Evolutionary conservation across 2,329 filamentous ascomycete genomes (phyloP), one percentile per base, ranked within the genome.

Genomic region (Hypocreales sp.): DNA sequence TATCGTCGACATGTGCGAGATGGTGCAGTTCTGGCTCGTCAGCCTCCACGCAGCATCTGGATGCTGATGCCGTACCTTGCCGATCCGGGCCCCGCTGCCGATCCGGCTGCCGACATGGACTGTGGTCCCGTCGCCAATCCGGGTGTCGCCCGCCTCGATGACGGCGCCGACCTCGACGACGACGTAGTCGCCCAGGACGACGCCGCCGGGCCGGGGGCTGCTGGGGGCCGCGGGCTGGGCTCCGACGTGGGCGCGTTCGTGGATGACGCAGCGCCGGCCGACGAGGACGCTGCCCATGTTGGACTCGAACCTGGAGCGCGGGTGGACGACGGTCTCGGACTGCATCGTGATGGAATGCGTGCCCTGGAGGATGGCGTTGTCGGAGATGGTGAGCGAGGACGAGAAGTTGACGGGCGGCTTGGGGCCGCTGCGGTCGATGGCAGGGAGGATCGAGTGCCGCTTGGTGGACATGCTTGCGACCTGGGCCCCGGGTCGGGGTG

Each of bases 281-380:
- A 92, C 69, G 16, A 74, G 73, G 38, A 95, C 73, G 23, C 83
- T 76, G 5, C 83, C 83, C 27, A 77, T 64, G 31, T 73, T 72
- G 7, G 87, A 78, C 42, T 84, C 79, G 31, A 94, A 67, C 35
- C 76, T 73, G 11, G 76, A 71, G 26, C 86, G 80, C 1, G 90
- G 86, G 44, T 95, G 87, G n/a, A 98, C 56, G 6, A 94, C 69
- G 4, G 72, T 76, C 44, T 83, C 75, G 15, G 79, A 65, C 31
- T 76, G 76, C 35, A 95, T 72, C 24, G 72, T 76, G 36, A 98
- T 81, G 2, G 72, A 75, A 47, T 92, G 68, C 3, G 68, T 73
- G 36, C 90, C 90, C 12, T 60, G 70, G 12, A 79, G 55, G 12
- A 68, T 55, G 8, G 72, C 70, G 32, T 65, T 65, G 37, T 77